phyloP scores from a whole-genome alignment of 78 protist species.

The Blattamonas nauphoetae region DNA sequence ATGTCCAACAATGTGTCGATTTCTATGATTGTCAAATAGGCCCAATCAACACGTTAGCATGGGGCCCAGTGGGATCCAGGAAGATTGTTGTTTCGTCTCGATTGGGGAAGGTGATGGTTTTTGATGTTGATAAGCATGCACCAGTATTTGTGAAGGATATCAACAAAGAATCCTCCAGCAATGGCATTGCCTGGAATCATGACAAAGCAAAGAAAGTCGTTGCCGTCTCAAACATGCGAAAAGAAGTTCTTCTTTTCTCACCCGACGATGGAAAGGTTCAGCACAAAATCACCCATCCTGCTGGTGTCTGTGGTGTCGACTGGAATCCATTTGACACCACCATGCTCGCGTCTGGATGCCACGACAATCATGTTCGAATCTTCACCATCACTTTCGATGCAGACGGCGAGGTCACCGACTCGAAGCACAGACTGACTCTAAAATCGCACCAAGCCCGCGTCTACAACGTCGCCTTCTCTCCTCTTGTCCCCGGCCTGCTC shows the following conservation, averaged over 20 bases:
- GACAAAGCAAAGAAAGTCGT: neutral
- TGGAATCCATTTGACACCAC: neutral
- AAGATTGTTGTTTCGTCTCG: neutral
- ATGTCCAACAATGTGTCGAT: neutral
- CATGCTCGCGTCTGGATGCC: slow-evolving; percentile 14
- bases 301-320: neutral
- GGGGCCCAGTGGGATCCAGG: neutral
- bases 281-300: neutral
- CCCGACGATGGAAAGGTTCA: neutral
- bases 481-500: slow-evolving; percentile 29
- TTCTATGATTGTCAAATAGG: neutral
- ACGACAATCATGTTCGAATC: slow-evolving; percentile 24
- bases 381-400: neutral
- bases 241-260: too few species aligned
- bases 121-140: neutral
- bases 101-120: neutral
- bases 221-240: too few species aligned
- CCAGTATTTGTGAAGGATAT: neutral
- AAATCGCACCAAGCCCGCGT: neutral
- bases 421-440: neutral
- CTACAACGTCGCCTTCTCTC: slow-evolving; percentile 30
- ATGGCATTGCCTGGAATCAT: neutral
- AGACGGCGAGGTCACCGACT: neutral
- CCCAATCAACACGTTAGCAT: neutral
- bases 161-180: neutral